Evolutionary conservation across 1,139 yeast genomes (phyloP), one percentile per base, ranked within the genome.

Genomic region (Yamadazyma siamensis): DNA sequence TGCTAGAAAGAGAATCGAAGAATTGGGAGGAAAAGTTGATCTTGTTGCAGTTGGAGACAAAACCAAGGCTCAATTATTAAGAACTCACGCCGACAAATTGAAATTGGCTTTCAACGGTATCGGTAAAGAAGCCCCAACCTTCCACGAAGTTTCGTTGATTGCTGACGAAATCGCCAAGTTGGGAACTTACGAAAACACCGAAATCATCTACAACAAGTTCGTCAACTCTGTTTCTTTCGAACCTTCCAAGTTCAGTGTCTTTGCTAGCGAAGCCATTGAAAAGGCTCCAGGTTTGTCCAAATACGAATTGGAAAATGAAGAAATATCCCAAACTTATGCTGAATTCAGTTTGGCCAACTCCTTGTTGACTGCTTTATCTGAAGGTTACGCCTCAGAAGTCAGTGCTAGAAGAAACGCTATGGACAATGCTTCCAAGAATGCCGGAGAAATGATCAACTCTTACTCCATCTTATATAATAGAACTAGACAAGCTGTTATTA

Each of bases 351-450:
- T 91, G 50, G 91, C 97, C 48, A 89, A 87, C 77, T 78, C 87
- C 54, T 75, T 91, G 54, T 78, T 83, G 65, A 70, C 94, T 58
- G 96, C 96, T 46, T 77, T 89, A 77, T 91, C 96, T 48, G 96
- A 91, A 64, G 97, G 96, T 65, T 89, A 91, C 65, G 97, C 98
- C 45, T 86, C 97, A 37, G 98, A 91, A 75, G 76, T 89, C 52
- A 84, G 95, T 48, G 96, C 98, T 42, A 88, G 98, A 80, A 89
- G 98, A 81, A 89, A 88, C 64, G 98, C 98, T 54, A 91, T 91
- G 98, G 98, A 91, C 70, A 91, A 89, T 61, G 98, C 98, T 45
- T 88, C 97, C 52, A 91, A 91, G 94, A 91, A 89, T 63, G 98
- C 98, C 45, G 95, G 95, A 71, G 98, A 91, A 54, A 91, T 91